phyloP scores from a whole-genome alignment of 768 basidiomycete genomes.

The Filobasidium floriforme region DNA sequence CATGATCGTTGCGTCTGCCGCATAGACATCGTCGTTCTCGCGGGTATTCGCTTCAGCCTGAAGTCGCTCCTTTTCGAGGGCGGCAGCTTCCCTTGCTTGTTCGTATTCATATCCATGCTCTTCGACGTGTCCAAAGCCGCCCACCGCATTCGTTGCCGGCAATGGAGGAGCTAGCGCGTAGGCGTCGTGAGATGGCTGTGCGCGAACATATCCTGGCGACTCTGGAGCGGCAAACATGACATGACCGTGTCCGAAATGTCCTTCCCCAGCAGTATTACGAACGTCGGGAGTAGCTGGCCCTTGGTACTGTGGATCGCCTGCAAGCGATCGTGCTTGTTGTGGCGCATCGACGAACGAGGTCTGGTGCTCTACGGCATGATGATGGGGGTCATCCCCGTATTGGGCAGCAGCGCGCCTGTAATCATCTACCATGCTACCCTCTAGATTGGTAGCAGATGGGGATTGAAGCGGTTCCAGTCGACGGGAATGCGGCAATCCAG shows the following conservation, averaged over 20 bases:
- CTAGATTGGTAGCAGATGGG: constrained; percentile 2
- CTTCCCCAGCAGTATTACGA: neutral
- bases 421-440: constrained; percentile 8
- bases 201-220: constrained; percentile 3
- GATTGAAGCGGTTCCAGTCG: constrained; percentile 13
- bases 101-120: constrained; percentile 21
- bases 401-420: constrained; percentile 18
- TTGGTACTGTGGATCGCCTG: neutral
- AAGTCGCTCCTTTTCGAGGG: neutral
- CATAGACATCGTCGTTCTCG: constrained; percentile 1
- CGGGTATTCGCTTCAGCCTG: neutral
- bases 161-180: no score
- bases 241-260: constrained; percentile 6
- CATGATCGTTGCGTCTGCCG: constrained; percentile 4
- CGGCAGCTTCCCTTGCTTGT: constrained; percentile 9
- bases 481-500: constrained; percentile 20
- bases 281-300: neutral
- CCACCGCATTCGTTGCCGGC: no score
- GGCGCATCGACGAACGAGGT: neutral
- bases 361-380: neutral
- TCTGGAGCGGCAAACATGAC: constrained; percentile 15
- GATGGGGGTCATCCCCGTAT: constrained; percentile 18
- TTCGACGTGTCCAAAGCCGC: neutral
- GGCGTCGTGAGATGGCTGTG: neutral
- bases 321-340: neutral